These are phyloP conservation scores for Westerdykella ornata DNA, from an alignment of 2,329 filamentous ascomycete species.

Conservation along the genomic window DNA sequence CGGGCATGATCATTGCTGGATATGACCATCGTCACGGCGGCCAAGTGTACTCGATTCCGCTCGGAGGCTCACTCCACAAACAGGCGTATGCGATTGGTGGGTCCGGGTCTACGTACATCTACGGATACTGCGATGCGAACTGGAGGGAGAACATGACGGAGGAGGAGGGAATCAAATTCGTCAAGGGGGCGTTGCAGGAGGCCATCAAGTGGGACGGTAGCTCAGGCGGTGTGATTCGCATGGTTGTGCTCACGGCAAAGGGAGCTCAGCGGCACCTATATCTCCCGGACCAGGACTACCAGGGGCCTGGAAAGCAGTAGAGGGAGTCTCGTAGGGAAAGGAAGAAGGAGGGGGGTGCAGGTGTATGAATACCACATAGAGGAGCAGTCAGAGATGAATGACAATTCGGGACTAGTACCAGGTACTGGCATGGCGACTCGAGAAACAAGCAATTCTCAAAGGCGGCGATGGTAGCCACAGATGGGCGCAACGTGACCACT, in stretches of 20 bases:
- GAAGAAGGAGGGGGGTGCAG: background rate
- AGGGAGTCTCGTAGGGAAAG: background rate
- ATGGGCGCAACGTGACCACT: too few relatives aligned
- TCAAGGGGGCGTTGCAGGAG: conserved; percentile 83
- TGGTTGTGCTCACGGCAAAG: conserved; percentile 89
- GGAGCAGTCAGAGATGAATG: background rate
- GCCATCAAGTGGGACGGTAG: conserved; percentile 99
- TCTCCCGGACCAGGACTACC: conserved; percentile 80
- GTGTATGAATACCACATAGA: conserved; percentile 6
- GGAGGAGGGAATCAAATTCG: conserved; percentile 81
- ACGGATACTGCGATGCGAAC: conserved; percentile 95
- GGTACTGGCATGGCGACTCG: background rate
- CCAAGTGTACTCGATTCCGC: conserved; percentile 93
- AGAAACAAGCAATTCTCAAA: too few relatives aligned
- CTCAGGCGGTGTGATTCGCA: conserved; percentile 93
- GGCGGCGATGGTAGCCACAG: background rate
- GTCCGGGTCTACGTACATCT: conserved; percentile 97
- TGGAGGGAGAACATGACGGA: conserved; percentile 95
- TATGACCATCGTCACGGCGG: conserved; percentile 93
- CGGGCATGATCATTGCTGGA: conserved; percentile 96
- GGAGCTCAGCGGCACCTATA: conserved; percentile 93
- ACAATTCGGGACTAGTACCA: background rate
- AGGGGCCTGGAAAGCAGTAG: conserved; percentile 57
- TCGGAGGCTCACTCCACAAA: conserved; percentile 96
- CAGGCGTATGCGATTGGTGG: conserved; percentile 92